A percentile compares a stretch with the other conserved stretches of the same genome.
Conservation (phyloP, 768 basidiomycete genomes). For the Hypholoma fasciculare region DNA sequence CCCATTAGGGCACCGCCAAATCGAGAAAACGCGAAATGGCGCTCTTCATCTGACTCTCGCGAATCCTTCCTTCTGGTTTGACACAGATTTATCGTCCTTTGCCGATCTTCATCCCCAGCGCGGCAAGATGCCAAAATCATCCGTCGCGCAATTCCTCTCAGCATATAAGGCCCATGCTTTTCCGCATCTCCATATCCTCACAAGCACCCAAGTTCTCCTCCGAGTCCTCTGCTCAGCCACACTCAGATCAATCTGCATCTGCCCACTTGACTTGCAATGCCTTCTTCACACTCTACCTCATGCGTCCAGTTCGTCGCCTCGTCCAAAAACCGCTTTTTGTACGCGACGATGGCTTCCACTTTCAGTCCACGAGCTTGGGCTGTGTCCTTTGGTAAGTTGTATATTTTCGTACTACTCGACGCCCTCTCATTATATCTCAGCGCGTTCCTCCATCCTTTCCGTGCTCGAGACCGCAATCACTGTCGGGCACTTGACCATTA, state of each 20-base stretch:
- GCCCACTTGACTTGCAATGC: conserved; percentile 26
- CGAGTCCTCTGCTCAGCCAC: conserved; percentile 6
- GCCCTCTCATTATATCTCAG: conserved; percentile 30
- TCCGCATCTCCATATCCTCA: conserved; percentile 26
- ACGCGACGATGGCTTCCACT: conserved; percentile 41
- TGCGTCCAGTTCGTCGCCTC: conserved; percentile 44
- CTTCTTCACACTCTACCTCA: conserved; percentile 32
- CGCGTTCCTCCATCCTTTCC: conserved; percentile 59
- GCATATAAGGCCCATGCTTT: conserved; percentile 37
- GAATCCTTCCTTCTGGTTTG: conserved; percentile 32
- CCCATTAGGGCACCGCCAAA: conserved; percentile 23
- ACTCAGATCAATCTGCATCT: not conserved
- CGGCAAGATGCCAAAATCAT: conserved; percentile 35
- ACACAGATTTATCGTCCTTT: conserved; percentile 28
- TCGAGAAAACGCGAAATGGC: conserved; percentile 26
- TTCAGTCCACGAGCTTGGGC: conserved; percentile 51
- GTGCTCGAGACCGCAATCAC: conserved; percentile 59
- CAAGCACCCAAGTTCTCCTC: not conserved
- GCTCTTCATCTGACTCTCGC: conserved; percentile 34
- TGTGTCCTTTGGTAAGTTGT: conserved; percentile 44
- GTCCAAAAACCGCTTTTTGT: conserved; percentile 40
- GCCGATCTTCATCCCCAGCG: conserved; percentile 45
- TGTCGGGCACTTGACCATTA: conserved; percentile 59
- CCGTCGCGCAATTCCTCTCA: conserved; percentile 26
- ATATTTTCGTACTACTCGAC: not conserved